phyloP scores from a whole-genome alignment of 441 rosid species.

The Erodium texanum region DNA sequence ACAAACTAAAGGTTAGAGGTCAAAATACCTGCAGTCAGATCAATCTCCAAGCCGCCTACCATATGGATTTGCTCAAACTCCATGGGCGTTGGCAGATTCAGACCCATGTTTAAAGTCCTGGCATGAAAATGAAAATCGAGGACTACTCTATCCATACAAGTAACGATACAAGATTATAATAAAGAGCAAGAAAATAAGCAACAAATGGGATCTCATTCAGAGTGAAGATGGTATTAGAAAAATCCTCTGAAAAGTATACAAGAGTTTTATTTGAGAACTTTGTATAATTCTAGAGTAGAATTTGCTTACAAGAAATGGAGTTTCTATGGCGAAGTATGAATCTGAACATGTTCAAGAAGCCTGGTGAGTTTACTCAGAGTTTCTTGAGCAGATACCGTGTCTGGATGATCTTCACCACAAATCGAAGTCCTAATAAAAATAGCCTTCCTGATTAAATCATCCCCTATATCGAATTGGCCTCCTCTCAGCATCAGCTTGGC shows the following conservation, averaged over 20 bases:
- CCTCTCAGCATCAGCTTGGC: conserved; percentile 86
- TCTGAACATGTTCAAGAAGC: conserved; percentile 32
- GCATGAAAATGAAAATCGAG: too few species aligned
- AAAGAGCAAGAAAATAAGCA: not conserved
- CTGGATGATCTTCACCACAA: conserved; percentile 80
- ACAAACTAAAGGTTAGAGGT: too few species aligned
- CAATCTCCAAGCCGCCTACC: too few species aligned
- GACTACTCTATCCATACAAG: too few species aligned
- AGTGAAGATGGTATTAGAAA: conserved; percentile 9
- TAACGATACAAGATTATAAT: too few species aligned
- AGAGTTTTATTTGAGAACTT: conserved; percentile 25
- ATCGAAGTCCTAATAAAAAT: conserved; percentile 78
- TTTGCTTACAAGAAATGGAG: conserved; percentile 24
- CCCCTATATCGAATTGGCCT: conserved; percentile 67
- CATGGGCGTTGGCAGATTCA: too few species aligned
- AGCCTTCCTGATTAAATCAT: conserved; percentile 80
- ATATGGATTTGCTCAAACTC: too few species aligned
- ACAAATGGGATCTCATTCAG: conserved; percentile 9
- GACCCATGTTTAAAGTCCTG: too few species aligned
- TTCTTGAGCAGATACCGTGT: conserved; percentile 65
- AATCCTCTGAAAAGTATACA: conserved; percentile 26
- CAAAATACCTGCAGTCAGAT: too few species aligned
- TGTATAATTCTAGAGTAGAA: conserved; percentile 28
- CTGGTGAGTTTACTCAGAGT: conserved; percentile 76
- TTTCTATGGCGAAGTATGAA: conserved; percentile 49